A percentile compares a stretch with the other conserved stretches of the same genome.
Evolutionary conservation across 176 grass and related monocot species (phyloP).

Genomic region (Melocanna baccifera): DNA sequence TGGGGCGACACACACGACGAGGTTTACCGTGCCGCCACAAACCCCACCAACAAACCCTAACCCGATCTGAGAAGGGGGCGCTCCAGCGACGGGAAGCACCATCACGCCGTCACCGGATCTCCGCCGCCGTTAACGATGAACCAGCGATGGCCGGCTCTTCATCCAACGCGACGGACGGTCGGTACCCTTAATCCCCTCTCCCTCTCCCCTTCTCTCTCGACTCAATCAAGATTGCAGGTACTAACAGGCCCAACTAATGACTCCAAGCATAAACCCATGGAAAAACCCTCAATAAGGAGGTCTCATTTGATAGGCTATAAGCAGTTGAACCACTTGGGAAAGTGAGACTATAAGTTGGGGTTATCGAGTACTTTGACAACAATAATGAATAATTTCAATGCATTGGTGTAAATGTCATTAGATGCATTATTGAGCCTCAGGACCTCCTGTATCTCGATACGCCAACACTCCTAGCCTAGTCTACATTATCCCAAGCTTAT

Average conservation of each 20-base stretch:
- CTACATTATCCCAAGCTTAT: constrained; percentile 28
- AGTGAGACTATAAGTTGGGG: constrained; percentile 25
- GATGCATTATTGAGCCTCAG: constrained; percentile 22
- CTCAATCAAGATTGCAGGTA: too few relatives aligned
- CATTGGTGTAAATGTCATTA: constrained; percentile 12
- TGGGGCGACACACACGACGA: too few relatives aligned
- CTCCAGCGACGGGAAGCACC: too few relatives aligned
- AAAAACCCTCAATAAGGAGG: background rate
- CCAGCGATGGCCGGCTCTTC: too few relatives aligned
- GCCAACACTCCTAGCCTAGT: constrained; percentile 19
- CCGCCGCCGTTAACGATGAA: too few relatives aligned
- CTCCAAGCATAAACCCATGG: background rate
- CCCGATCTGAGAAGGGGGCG: too few relatives aligned
- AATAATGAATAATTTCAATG: constrained; percentile 34
- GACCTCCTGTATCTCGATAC: constrained; percentile 36
- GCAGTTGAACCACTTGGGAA: constrained; percentile 20
- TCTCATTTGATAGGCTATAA: constrained; percentile 14
- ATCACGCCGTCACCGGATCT: too few relatives aligned
- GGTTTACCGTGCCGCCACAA: too few relatives aligned
- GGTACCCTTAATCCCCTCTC: too few relatives aligned
- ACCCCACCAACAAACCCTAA: too few relatives aligned
- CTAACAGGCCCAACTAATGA: background rate
- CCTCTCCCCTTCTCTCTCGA: too few relatives aligned
- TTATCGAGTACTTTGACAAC: constrained; percentile 42
- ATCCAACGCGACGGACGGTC: too few relatives aligned